phyloP scores from a whole-genome alignment of 768 basidiomycete genomes.

The Pluteus cervinus region DNA sequence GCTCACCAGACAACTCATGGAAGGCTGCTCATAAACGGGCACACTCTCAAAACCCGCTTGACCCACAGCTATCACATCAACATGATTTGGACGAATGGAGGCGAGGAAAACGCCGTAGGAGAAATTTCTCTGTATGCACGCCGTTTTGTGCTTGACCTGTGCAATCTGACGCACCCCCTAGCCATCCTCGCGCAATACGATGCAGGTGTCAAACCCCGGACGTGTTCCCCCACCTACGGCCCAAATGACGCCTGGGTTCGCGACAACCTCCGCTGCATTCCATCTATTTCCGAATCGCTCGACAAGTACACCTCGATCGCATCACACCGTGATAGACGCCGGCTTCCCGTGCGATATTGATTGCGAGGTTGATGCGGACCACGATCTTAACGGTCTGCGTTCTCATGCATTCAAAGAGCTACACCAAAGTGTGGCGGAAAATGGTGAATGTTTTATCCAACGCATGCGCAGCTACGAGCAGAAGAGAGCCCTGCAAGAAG shows the following conservation, averaged over 20 bases:
- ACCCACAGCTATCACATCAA: conserved; percentile 32
- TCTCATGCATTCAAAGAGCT: conserved; percentile 65
- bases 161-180: too few relatives aligned
- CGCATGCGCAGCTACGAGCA: conserved; percentile 73
- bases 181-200: too few relatives aligned
- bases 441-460: conserved; percentile 60
- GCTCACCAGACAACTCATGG: conserved; percentile 30
- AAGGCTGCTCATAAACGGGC: conserved; percentile 44
- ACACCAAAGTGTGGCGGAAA: conserved; percentile 53
- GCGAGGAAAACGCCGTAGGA: conserved; percentile 48
- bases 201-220: conserved; percentile 15
- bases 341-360: too few relatives aligned
- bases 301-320: too few relatives aligned
- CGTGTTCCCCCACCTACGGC: conserved; percentile 19
- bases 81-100: conserved; percentile 51
- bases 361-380: too few relatives aligned
- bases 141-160: conserved; percentile 5
- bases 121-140: conserved; percentile 38
- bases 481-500: conserved; percentile 28
- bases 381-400: too few relatives aligned
- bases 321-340: too few relatives aligned
- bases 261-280: conserved; percentile 47
- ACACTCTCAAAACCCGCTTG: conserved; percentile 31
- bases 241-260: conserved; percentile 25
- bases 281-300: too few relatives aligned